A percentile compares a stretch with the other conserved stretches of the same genome.
These are phyloP conservation scores for Solanum etuberosum DNA, from an alignment of 257 asterid genomes.

Conservation along the genomic window DNA sequence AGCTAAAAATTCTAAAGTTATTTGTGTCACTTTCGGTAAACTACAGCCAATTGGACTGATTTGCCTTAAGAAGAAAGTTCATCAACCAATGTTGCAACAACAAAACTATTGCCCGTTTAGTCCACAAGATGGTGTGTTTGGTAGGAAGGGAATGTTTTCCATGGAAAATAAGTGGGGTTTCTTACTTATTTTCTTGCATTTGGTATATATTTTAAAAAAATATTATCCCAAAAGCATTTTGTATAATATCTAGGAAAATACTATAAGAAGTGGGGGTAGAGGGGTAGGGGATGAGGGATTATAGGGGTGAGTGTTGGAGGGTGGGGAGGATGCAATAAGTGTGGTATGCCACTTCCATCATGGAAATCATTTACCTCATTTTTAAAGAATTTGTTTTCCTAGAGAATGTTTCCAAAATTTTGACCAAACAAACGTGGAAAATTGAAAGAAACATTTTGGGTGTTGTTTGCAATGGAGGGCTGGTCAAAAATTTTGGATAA, in stretches of 20 bases:
- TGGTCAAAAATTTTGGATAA: neutral
- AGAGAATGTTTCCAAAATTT: neutral
- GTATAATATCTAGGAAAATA: neutral
- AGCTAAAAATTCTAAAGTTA: neutral
- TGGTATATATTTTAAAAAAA: neutral
- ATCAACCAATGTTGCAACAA: neutral
- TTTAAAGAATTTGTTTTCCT: neutral
- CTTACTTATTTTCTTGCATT: neutral
- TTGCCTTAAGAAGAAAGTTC: neutral
- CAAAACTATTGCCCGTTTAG: neutral
- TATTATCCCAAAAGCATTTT: neutral
- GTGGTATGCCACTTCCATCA: neutral
- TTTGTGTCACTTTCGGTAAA: neutral
- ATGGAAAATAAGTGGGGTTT: neutral
- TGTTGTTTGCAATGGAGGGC: neutral
- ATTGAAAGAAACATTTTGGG: neutral
- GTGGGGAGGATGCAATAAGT: neutral
- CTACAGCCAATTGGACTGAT: neutral
- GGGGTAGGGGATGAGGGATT: neutral
- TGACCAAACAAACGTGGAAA: neutral
- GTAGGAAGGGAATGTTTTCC: neutral
- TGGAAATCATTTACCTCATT: neutral
- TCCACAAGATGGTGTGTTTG: neutral
- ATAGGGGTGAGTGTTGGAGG: neutral
- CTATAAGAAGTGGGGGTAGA: neutral